Percentiles rank a stretch among this genome's conserved stretches.
These are phyloP conservation scores for Pholiota conissans DNA, from an alignment of 768 basidiomycete species.

Conservation along the genomic window DNA sequence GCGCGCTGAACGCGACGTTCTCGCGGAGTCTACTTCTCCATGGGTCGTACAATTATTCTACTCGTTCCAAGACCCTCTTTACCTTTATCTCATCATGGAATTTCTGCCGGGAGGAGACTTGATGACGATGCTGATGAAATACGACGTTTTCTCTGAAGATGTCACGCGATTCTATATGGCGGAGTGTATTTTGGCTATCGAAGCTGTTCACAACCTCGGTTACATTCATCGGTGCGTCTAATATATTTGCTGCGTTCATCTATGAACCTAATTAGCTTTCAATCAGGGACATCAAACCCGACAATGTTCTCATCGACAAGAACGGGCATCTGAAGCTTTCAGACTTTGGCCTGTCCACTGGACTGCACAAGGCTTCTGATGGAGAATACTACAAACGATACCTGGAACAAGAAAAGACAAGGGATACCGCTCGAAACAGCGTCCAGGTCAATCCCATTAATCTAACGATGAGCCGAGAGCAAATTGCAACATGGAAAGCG, in stretches of 20 bases:
- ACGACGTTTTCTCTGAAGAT: conserved; percentile 98
- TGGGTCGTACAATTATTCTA: conserved; percentile 99
- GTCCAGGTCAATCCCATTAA: conserved; percentile 98
- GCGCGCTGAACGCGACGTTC: conserved; percentile 93
- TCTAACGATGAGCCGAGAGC: conserved; percentile 93
- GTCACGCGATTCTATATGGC: conserved; percentile 99
- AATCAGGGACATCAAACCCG: conserved; percentile 94
- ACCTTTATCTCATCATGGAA: conserved; percentile 96
- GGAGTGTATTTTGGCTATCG: conserved; percentile 96
- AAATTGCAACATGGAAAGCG: conserved; percentile 99
- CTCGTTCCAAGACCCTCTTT: conserved; percentile 95
- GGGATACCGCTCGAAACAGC: conserved; percentile 78
- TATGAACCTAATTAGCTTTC: neutral
- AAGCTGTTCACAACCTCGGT: conserved; percentile 97
- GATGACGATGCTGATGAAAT: conserved; percentile 99
- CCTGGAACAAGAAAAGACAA: conserved; percentile 73
- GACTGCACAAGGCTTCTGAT: conserved; percentile 95
- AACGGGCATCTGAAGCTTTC: conserved; percentile 97
- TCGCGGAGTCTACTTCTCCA: conserved; percentile 93
- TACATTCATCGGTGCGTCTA: conserved; percentile 90
- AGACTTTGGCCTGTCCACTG: conserved; percentile 97
- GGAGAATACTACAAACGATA: conserved; percentile 92
- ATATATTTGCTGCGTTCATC: neutral
- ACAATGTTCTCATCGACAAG: conserved; percentile 98
- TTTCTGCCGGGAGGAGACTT: conserved; percentile 89